These are phyloP conservation scores for Houttuynia cordata DNA, from an alignment of 164 flowering plant genomes.

Conservation along the genomic window DNA sequence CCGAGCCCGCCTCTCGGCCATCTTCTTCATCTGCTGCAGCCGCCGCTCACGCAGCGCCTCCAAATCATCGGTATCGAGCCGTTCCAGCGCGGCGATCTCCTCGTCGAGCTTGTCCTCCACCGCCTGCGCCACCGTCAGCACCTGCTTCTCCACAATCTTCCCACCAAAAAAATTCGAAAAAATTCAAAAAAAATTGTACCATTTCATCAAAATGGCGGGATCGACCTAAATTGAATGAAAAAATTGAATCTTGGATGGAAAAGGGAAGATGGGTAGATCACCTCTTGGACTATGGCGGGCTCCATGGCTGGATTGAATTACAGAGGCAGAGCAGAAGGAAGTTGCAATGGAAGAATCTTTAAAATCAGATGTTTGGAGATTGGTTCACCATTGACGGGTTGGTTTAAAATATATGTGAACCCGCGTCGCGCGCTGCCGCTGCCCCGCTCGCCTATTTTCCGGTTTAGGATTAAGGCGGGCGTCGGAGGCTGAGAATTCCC, in stretches of 20 bases:
- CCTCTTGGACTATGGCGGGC: not conserved
- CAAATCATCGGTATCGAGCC: conserved; percentile 70
- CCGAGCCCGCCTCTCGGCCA: conserved; percentile 91
- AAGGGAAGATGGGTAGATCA: too few relatives aligned
- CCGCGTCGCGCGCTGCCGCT: too few relatives aligned
- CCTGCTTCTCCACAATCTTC: conserved; percentile 79
- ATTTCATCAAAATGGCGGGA: not conserved
- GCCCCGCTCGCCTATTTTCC: too few relatives aligned
- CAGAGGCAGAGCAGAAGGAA: not conserved
- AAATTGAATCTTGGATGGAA: too few relatives aligned
- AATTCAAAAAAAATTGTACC: not conserved
- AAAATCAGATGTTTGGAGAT: too few relatives aligned
- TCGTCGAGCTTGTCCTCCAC: conserved; percentile 92
- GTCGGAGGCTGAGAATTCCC: too few relatives aligned
- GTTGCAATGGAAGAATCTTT: too few relatives aligned
- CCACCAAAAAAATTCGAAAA: not conserved
- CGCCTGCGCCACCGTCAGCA: conserved; percentile 79
- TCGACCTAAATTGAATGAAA: too few relatives aligned
- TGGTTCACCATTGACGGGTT: too few relatives aligned
- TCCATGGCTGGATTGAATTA: not conserved
- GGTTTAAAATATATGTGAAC: too few relatives aligned
- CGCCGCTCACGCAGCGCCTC: conserved; percentile 80
- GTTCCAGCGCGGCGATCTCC: conserved; percentile 69
- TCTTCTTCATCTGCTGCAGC: conserved; percentile 88
- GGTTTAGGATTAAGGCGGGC: too few relatives aligned